phyloP scores from a whole-genome alignment of 2,329 filamentous ascomycete genomes.

The Pestalotiopsis sp. region DNA sequence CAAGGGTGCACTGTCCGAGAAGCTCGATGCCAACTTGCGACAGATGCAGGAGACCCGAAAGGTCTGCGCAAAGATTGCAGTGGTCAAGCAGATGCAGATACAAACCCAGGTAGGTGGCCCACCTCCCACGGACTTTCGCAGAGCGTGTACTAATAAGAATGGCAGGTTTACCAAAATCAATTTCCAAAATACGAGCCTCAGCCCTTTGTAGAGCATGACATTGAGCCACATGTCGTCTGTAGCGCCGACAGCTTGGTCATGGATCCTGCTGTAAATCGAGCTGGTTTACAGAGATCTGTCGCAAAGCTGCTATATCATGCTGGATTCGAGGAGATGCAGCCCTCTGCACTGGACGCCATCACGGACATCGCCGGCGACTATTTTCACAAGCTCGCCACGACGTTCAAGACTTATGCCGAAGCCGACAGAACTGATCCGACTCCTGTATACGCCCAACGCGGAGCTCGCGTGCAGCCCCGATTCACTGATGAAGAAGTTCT shows the following conservation, averaged over 20 bases:
- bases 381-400: constrained; percentile 80
- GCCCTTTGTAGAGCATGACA: constrained; percentile 84
- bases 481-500: constrained; percentile 86
- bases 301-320: constrained; percentile 95
- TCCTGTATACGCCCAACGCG: constrained; percentile 40
- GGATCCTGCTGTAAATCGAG: constrained; percentile 78
- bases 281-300: constrained; percentile 85
- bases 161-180: constrained; percentile 91
- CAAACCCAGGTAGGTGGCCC: constrained; percentile 76
- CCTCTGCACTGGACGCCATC: constrained; percentile 86
- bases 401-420: constrained; percentile 82
- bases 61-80: constrained; percentile 91
- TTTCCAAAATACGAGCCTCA: constrained; percentile 95
- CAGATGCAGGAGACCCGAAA: constrained; percentile 98
- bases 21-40: constrained; percentile 86
- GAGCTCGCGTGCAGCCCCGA: constrained; percentile 58
- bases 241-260: constrained; percentile 91
- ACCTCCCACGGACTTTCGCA: neutral
- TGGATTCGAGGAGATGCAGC: constrained; percentile 96
- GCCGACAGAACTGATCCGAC: constrained; percentile 71
- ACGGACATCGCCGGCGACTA: constrained; percentile 90
- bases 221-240: constrained; percentile 85
- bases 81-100: constrained; percentile 99
- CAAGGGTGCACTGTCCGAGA: constrained; percentile 72
- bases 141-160: constrained; percentile 25